phyloP scores from a whole-genome alignment of 768 basidiomycete species.

The Podaxis sp. region DNA sequence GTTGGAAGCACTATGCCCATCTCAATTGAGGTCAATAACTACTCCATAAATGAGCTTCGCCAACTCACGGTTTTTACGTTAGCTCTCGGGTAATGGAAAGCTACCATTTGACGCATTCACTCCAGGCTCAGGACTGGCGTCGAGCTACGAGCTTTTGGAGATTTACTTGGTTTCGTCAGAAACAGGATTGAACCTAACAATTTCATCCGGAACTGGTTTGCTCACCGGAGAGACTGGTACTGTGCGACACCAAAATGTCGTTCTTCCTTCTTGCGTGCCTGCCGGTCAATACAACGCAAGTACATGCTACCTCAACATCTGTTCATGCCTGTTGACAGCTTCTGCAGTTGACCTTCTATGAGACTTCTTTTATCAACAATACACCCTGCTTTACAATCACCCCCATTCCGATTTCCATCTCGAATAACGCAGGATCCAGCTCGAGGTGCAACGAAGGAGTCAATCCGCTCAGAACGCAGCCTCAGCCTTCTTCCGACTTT shows the following conservation, averaged over 20 bases:
- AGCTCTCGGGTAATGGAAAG: conserved; percentile 47
- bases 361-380: conserved; percentile 34
- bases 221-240: conserved; percentile 39
- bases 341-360: conserved; percentile 46
- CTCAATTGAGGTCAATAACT: conserved; percentile 27
- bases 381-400: conserved; percentile 39
- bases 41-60: neutral
- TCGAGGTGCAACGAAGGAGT: conserved; percentile 23
- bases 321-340: neutral
- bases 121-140: conserved; percentile 34
- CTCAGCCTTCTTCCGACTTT: conserved; percentile 26
- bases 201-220: conserved; percentile 35
- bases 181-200: conserved; percentile 38
- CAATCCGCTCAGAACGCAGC: conserved; percentile 28
- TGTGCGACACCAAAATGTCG: conserved; percentile 37
- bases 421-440: conserved; percentile 26
- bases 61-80: conserved; percentile 8
- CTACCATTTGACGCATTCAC: conserved; percentile 32
- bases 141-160: conserved; percentile 37
- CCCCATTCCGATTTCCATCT: conserved; percentile 35
- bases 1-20: conserved; percentile 27
- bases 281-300: conserved; percentile 45
- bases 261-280: conserved; percentile 41
- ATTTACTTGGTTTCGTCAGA: conserved; percentile 43
- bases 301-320: neutral